These are phyloP conservation scores for Trichaptum fuscoviolaceum DNA, from an alignment of 768 basidiomycete genomes.

Conservation along the genomic window DNA sequence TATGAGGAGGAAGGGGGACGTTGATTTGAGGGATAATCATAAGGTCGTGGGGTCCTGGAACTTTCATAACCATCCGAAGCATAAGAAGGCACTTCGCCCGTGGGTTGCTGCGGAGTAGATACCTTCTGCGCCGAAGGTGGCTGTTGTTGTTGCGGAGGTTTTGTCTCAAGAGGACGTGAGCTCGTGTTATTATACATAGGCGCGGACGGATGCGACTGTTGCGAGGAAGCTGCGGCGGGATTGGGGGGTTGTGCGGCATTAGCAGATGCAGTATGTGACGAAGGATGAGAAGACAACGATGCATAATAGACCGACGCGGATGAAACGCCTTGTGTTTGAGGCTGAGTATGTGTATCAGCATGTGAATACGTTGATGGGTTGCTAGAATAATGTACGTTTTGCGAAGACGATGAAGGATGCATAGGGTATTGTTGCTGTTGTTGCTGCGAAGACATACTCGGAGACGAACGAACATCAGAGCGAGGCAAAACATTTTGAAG, in stretches of 20 bases:
- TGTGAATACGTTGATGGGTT: background rate
- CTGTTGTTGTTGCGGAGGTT: background rate
- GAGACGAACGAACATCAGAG: background rate
- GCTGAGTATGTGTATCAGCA: background rate
- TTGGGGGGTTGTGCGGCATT: background rate
- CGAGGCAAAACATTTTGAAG: constrained; percentile 1
- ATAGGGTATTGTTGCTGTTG: background rate
- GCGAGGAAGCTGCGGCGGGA: background rate
- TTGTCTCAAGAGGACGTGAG: background rate
- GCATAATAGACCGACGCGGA: background rate
- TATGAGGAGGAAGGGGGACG: background rate
- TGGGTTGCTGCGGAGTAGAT: background rate
- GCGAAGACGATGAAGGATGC: background rate
- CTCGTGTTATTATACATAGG: background rate
- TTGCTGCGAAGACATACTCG: background rate
- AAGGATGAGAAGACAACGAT: background rate
- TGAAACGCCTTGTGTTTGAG: background rate
- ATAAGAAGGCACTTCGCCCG: background rate
- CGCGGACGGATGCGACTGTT: background rate
- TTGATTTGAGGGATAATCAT: background rate
- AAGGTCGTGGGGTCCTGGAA: background rate
- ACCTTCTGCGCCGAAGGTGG: background rate
- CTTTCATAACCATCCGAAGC: background rate
- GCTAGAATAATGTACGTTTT: constrained; percentile 1
- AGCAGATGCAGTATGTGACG: background rate